Evolutionary conservation across 2,329 filamentous ascomycete species (phyloP).

Genomic region (Emergomyces orientalis): DNA sequence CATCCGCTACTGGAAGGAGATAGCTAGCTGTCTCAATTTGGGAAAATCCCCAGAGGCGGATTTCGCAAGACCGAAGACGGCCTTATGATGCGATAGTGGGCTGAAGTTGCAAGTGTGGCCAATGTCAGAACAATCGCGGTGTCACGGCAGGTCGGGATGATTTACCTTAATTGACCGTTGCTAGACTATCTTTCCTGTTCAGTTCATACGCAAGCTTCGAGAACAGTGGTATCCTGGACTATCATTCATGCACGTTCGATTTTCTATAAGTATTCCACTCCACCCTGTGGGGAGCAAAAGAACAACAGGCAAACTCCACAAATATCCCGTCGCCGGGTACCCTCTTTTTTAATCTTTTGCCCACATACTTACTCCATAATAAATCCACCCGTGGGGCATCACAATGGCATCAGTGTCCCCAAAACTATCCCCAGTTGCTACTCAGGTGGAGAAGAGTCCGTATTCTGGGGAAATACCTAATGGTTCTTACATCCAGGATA

Average conservation of each 20-base stretch:
- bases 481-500: not conserved
- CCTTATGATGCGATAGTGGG: not conserved
- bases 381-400: not conserved
- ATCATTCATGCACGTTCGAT: not conserved
- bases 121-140: not conserved
- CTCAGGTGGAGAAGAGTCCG: not conserved
- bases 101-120: not conserved
- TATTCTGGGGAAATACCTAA: not conserved
- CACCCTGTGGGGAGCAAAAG: not conserved
- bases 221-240: not conserved
- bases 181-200: not conserved
- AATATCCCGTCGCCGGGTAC: not conserved
- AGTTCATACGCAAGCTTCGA: not conserved
- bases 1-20: not conserved
- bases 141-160: not conserved
- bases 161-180: not conserved
- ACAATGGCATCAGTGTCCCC: not conserved
- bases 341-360: not conserved
- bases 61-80: not conserved
- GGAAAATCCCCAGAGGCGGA: not conserved
- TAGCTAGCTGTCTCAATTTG: not conserved
- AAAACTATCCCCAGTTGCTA: not conserved
- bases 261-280: conserved; percentile 2
- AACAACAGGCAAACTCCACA: not conserved
- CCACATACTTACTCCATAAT: not conserved